Base-by-base conservation (phyloP, 495 filamentous ascomycete genomes). In the Mytilinidion resinicola region DNA sequence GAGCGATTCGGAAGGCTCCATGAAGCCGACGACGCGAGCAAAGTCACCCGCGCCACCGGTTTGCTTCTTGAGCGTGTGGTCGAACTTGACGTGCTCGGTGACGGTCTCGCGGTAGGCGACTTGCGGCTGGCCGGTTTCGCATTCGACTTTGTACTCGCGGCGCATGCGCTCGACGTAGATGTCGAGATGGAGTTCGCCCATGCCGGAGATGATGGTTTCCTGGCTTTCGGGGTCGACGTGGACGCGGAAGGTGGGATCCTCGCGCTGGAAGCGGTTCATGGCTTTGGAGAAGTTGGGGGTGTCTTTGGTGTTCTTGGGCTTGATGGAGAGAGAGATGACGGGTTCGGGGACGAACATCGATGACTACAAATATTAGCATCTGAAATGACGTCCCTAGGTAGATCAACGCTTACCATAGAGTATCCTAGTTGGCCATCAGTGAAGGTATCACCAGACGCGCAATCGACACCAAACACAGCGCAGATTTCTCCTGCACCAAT, bases 271-370 rank as follows among this genome's bases (percentile, higher is more conserved):
- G 63, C 95, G 89, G 64, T 90, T 90, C 84, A 99, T 97, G 63
- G 95, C 95, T 78, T 97, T 99, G 65, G 84, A 89, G 81, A 99
- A 99, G 77, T 95, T 95, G 72, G 88, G 81, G 37, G 83, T 83
- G 68, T 99, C 95, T 73, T 90, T 95, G 73, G 80, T 90, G 68
- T 89, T 84, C 77, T 97, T 97, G 48, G 95, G 93, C 73, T 90
- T 92, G 78, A 99, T 96, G 51, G 89, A 95, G 49, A 97, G 85
- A 10, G 91, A 96, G 67, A 99, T 96, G 74, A 99, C 95, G 36
- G 95, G 89, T 72, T 99, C 95, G 10, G 95, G 95, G 49, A 99
- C 95, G 73, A 88, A 97, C 95, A 99, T 99, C 63, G 91, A 93
- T 30, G 90, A 89, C 62, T 66, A 44, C 1, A 53, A 9, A 5